Conservation (phyloP, 129 eudicot genomes). For the Escallonia rubra region DNA sequence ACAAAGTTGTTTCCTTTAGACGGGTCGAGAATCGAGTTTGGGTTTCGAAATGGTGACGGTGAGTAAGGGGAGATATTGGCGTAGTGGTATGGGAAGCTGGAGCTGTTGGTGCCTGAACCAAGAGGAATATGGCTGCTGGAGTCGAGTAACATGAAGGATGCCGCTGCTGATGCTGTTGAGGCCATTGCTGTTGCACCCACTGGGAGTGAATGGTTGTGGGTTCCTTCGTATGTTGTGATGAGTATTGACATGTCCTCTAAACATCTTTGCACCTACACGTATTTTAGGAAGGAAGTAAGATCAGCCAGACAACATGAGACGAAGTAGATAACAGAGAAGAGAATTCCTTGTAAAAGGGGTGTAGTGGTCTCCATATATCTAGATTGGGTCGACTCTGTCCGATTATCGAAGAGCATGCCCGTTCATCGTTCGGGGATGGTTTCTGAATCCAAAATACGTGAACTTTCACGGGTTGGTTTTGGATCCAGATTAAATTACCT, state of each 20-base stretch:
- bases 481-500: no score
- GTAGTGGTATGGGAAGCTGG: slow-evolving; percentile 28
- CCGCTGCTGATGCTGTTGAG: slow-evolving; percentile 69
- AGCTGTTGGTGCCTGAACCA: not conserved
- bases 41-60: slow-evolving; percentile 31
- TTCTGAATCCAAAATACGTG: no score
- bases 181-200: slow-evolving; percentile 94
- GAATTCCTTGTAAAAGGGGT: no score
- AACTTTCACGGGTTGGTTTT: no score
- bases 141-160: slow-evolving; percentile 34
- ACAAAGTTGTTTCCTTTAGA: slow-evolving; percentile 42
- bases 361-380: no score
- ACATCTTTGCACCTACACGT: slow-evolving; percentile 74
- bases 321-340: no score
- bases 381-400: no score
- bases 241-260: slow-evolving; percentile 86
- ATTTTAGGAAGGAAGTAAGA: no score
- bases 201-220: slow-evolving; percentile 85
- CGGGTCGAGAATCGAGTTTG: slow-evolving; percentile 46
- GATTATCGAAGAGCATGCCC: no score
- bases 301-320: no score
- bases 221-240: slow-evolving; percentile 90
- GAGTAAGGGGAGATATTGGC: slow-evolving; percentile 33
- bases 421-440: no score
- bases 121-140: not conserved